Evolutionary conservation across 164 flowering plant species (phyloP), one percentile per base, ranked within the genome.

Genomic region (Vitis rotundifolia): DNA sequence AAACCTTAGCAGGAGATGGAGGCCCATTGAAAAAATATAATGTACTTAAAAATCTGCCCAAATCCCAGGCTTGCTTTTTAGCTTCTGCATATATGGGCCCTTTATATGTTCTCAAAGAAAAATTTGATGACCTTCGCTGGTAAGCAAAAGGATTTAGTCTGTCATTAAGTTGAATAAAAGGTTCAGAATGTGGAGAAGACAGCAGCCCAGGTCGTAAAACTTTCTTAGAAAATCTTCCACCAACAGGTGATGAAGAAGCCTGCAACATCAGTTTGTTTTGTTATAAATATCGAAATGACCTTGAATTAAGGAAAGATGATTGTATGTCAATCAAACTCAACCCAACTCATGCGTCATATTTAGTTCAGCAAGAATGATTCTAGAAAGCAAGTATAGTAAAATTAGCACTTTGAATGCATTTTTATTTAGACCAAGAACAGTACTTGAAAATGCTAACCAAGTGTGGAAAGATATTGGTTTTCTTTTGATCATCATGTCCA

Each of bases 1-100:
- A 2, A 75, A 95, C 98, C 97, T 92, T 95, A 49, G 85, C 82
- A 72, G 97, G 98, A 77, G 93, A 86, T 26, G 99, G 99, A 31
- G 91, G 97, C 31, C 90, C 96, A 71, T 92, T 89, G 78, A 95
- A 92, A 68, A 90, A 95, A 64, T 82, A 91, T 31, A 95, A 56
- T 3, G 99, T 95, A 78, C 84, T 87, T 59, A 92, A 49, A 77
- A 95, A 95, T 81, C 98, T 88, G 7, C 98, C 99, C 13, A 95
- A 70, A 73, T 95, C 97, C 98, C 99, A 95, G 72, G 85, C 71
- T 73, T 89, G 87, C 59, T 56, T 83, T 59, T 81, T 81, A 67
- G 84, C 77, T 77, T 84, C 82, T 28, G 94, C 91, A 58, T 56
- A 53, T 75, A 88, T 74, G 9, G 53, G 49, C 9, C 83, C 64